A percentile compares a stretch with the other conserved stretches of the same genome.
phyloP scores from a whole-genome alignment of 305 asterid genomes.

The Ilex paraguariensis region DNA sequence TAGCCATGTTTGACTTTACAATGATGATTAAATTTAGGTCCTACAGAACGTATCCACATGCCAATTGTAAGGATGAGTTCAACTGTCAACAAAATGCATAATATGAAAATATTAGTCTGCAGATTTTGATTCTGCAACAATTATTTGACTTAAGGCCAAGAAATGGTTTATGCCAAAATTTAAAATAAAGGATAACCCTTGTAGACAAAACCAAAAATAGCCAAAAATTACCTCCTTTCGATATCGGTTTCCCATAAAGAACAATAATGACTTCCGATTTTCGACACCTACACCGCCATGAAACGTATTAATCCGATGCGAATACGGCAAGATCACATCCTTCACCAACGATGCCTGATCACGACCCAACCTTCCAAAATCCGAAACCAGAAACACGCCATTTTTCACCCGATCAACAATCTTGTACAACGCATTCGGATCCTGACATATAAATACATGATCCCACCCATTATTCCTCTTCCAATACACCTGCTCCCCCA shows the following conservation, averaged over 20 bases:
- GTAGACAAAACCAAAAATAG: background rate
- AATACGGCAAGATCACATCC: constrained; percentile 87
- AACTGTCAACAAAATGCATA: too few species aligned
- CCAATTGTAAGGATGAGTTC: too few species aligned
- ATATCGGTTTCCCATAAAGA: constrained; percentile 92
- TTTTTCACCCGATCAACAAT: constrained; percentile 77
- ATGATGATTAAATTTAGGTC: too few species aligned
- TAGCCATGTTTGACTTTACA: too few species aligned
- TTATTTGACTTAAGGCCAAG: too few species aligned
- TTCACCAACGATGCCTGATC: constrained; percentile 87
- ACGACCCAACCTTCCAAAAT: constrained; percentile 86
- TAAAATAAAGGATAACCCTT: too few species aligned
- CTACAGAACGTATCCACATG: too few species aligned
- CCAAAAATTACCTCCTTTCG: constrained; percentile 74
- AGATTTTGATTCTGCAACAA: too few species aligned
- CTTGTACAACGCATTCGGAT: constrained; percentile 95
- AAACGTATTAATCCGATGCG: constrained; percentile 84
- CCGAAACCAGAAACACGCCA: constrained; percentile 87
- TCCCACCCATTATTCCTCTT: constrained; percentile 97
- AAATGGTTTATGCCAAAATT: too few species aligned
- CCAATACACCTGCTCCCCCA: constrained; percentile 82
- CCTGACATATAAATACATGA: constrained; percentile 93
- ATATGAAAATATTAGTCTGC: too few species aligned
- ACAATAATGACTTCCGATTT: constrained; percentile 63
- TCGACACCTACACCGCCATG: constrained; percentile 67